Conservation (phyloP, 83 land plant genomes). For the Larix sibirica region DNA sequence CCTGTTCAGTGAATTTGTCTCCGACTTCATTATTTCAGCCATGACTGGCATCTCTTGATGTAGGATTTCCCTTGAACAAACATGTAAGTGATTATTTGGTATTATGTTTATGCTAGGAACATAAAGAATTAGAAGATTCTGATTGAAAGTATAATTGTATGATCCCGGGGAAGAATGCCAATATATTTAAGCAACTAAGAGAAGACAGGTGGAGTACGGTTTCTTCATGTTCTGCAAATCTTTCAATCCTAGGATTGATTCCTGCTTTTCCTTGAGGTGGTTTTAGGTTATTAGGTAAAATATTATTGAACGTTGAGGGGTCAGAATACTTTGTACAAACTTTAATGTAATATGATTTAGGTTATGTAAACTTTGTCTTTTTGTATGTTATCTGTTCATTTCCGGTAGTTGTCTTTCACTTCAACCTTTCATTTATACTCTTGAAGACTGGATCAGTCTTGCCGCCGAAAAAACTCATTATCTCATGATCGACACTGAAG, state of each 20-base stretch:
- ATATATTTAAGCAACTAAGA: neutral
- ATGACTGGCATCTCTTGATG: neutral
- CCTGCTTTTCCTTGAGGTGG: neutral
- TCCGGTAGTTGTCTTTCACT: too few species aligned
- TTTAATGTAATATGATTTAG: slow-evolving; percentile 1
- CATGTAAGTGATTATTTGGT: slow-evolving; percentile 10
- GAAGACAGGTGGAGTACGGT: neutral
- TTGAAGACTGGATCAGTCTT: too few species aligned
- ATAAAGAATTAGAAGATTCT: neutral
- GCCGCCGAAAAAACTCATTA: too few species aligned
- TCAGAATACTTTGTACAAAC: slow-evolving; percentile 6
- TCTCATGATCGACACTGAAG: too few species aligned
- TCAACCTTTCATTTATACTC: too few species aligned
- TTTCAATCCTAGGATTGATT: slow-evolving; percentile 1
- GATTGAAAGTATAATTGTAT: too few species aligned
- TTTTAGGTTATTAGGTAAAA: neutral
- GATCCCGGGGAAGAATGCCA: neutral
- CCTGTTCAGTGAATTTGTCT: neutral
- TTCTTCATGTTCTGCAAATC: neutral
- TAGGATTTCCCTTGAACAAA: neutral
- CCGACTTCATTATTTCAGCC: neutral
- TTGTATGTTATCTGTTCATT: neutral
- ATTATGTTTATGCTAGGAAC: neutral
- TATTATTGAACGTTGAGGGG: neutral
- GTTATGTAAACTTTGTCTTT: neutral